Base-by-base conservation (phyloP, 345 rosid species). In the Eucalyptus shirleyi region DNA sequence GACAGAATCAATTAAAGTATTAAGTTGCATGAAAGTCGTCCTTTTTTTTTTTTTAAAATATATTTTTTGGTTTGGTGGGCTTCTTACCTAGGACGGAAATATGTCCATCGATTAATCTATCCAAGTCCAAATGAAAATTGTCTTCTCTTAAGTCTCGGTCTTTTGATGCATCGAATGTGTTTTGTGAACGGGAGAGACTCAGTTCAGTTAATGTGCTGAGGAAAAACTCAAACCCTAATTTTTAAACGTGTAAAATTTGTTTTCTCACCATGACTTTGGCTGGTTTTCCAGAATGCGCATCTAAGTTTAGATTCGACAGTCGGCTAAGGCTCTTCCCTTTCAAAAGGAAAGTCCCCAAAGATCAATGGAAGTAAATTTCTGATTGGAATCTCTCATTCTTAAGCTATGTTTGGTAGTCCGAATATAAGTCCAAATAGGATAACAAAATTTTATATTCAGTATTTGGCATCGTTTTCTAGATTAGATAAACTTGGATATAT, bases 1-100 rank as follows among this genome's bases (percentile, higher is more conserved):
- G 26, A 18, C 4, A 72, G 0, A 72, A 72, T 72, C 5, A 72
- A 10, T 65, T n/a, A 7, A 2, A 0, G 5, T 15, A 65, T 8
- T 18, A 11, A 72, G 15, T 72, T 72, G 15, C 5, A 6, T 2
- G 45, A 72, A 11, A 19, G 45, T 3, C 0, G 2, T 19, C 30
- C 1, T 9, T 19, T 19, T 53, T 6, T 51, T 50, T 16, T 6
- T 47, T 47, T 3, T 10, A 10, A 6, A 14, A 50, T 14, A 50
- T 15, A 50, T 50, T 16, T 50, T 0, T 45, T 10, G 82, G 28
- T 77, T 77, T 18, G 28, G 47, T 12, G 47, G 42, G 83, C 16
- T 77, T 77, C 28, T 10, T 21, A 19, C 15, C 8, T 32, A 4
- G 19, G 26, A 77, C 26, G 83, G 42, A 72, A 37, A 72, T 19